Evolutionary conservation across 140 eudicot species (phyloP), one percentile per base, ranked within the genome.

Genomic region (Ambrosia hybrid): DNA sequence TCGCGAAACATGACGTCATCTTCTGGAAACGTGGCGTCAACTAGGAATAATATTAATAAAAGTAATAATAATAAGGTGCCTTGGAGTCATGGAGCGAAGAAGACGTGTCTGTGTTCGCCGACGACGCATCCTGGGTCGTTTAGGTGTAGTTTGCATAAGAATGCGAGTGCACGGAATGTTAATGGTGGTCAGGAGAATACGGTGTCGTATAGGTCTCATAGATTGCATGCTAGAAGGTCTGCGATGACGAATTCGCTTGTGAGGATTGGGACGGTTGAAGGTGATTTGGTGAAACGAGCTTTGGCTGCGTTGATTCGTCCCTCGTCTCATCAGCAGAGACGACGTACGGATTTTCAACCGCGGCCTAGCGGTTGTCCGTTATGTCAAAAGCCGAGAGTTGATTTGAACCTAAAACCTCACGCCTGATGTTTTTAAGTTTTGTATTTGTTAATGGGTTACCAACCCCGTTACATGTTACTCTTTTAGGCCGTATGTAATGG

Each of bases 211-310:
- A 81, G 70, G 9, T 71, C 85, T 9, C 83, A 79, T 6, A 83
- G 86, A 34, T n/a, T 89, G 73, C 48, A 81, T 34, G 90, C 90
- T 67, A 72, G 92, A 70, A 82, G 96, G 80, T 89, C 96, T 45
- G 96, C 96, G 71, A 86, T 89, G 96, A 82, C 92, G 62, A 89
- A 89, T 41, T 89, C 96, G 75, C 71, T 89, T 38, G 96, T 89
- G 33, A 73, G 96, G 48, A 86, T 86, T 13, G 92, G 90, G 10
- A 86, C 92, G 0, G 96, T 89, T 41, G 96, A 89, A 71, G 96
- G 96, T 2, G 96, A 89, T 41, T 71, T 86, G 70, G 83, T 89
- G 65, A 86, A 80, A 73, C 79, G 96, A 80, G 96, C 96, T 4
- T 65, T 89, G 48, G 83, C 96, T 46, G 86, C 96, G 8, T 76